phyloP scores from a whole-genome alignment of 1,284 basidiomycete species.

The Moniliophthora roreri region DNA sequence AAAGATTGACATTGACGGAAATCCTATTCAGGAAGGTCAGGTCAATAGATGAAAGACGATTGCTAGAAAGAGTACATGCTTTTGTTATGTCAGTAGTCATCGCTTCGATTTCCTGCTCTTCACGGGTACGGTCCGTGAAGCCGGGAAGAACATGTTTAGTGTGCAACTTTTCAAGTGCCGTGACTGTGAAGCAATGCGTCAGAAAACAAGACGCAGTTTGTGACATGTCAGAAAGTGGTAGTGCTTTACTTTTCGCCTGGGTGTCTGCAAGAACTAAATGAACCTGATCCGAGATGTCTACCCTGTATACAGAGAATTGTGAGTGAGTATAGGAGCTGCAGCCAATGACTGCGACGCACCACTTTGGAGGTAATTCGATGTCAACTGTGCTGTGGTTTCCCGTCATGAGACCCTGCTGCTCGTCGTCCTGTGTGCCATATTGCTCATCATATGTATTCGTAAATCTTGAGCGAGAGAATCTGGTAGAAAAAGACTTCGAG shows the following conservation, averaged over 20 bases:
- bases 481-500: conserved; percentile 61
- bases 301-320: conserved; percentile 55
- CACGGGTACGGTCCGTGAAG: conserved; percentile 90
- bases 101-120: conserved; percentile 92
- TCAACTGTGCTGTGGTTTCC: conserved; percentile 55
- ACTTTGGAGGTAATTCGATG: conserved; percentile 68
- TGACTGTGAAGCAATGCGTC: conserved; percentile 47
- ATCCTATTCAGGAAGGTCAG: conserved; percentile 52
- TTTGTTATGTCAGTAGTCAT: conserved; percentile 88
- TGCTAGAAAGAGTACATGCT: conserved; percentile 40
- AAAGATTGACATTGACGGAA: conserved; percentile 81
- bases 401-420: conserved; percentile 71
- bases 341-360: conserved; percentile 39
- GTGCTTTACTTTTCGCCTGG: conserved; percentile 75
- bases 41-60: conserved; percentile 15
- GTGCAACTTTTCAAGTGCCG: conserved; percentile 87
- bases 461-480: conserved; percentile 36
- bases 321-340: conserved; percentile 17
- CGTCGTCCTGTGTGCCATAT: conserved; percentile 54
- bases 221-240: conserved; percentile 19
- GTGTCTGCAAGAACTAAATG: conserved; percentile 73
- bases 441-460: conserved; percentile 36
- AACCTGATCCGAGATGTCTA: conserved; percentile 88
- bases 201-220: conserved; percentile 15
- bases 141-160: conserved; percentile 95